Base-by-base conservation (phyloP, 208 protist genomes). In the Jaenimonas drosophilae region DNA sequence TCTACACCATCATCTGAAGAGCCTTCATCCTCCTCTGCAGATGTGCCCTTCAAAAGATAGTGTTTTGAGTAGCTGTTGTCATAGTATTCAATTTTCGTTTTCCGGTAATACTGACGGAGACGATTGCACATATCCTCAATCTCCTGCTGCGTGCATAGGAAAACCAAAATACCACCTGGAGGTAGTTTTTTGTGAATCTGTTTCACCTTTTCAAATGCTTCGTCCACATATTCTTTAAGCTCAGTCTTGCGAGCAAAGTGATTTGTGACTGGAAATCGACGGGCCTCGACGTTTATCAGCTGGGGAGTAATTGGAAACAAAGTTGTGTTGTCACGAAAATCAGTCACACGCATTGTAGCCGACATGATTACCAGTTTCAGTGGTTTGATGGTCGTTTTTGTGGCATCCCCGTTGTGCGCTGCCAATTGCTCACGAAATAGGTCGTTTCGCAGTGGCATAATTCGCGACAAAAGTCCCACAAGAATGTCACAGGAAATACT, bases 141-240 rank as follows among this genome's bases (percentile, higher is more conserved):
- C 56, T 99, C 97, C 21, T 84, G 41, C 58, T 98, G 92, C 6
- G 97, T 98, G 23, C 94, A 96, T 30, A 99, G 56, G 61, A 99
- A 99, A 4, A 99, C 78, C 2, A 99, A 85, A 33, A 99, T 96
- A 34, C 95, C 97, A 26, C 98, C 98, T 6, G 74, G 70, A 0
- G 97, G 97, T n/a, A 99, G 71, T 41, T 85, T 85, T 45, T 85
- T 94, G 69, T 99, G 97, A 50, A 99, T 98, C 52, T 98, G 96
- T 7, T 68, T 65, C 38, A 97, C 88, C 56, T 98, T 98, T 28
- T 81, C 54, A 60, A 95, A 97, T 2, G 91, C 95, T 54, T 91
- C 86, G 37, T 94, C 70, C 16, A 98, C 54, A 70, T 99, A 98
- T 42, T 97, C 77, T 25, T 81, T 73, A 37, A 93, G 45, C 31